Conservation (phyloP, 768 basidiomycete species). For the Russula sp. region DNA sequence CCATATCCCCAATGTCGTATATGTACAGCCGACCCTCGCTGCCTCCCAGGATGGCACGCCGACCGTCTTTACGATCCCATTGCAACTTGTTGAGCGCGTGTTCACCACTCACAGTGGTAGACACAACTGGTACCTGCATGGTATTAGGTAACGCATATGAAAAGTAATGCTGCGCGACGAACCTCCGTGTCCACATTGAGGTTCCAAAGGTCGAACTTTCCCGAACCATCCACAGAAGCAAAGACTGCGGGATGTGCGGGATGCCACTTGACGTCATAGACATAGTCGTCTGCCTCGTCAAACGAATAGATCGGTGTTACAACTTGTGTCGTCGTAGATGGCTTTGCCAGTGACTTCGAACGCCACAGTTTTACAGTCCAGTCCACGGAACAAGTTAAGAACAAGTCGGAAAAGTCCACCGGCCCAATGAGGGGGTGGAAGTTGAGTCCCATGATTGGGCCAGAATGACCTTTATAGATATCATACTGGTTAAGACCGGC, state of each 20-base stretch:
- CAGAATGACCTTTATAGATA: constrained; percentile 87
- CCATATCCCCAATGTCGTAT: constrained; percentile 92
- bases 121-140: constrained; percentile 81
- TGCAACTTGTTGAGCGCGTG: constrained; percentile 91
- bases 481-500: constrained; percentile 92
- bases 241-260: constrained; percentile 92
- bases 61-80: constrained; percentile 92
- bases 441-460: constrained; percentile 88
- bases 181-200: constrained; percentile 96
- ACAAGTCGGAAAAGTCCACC: constrained; percentile 93
- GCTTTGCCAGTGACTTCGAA: constrained; percentile 67
- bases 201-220: constrained; percentile 97
- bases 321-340: constrained; percentile 46
- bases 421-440: constrained; percentile 91
- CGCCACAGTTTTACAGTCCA: constrained; percentile 99
- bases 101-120: constrained; percentile 69
- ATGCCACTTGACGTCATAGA: constrained; percentile 99
- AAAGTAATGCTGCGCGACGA: constrained; percentile 25
- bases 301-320: constrained; percentile 86
- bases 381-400: constrained; percentile 88
- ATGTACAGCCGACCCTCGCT: constrained; percentile 91
- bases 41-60: constrained; percentile 82
- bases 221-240: constrained; percentile 89
- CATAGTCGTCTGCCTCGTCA: constrained; percentile 97
- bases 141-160: background rate